Evolutionary conservation across 164 flowering plant genomes (phyloP).

Genomic region (Dillenia turbinata): DNA sequence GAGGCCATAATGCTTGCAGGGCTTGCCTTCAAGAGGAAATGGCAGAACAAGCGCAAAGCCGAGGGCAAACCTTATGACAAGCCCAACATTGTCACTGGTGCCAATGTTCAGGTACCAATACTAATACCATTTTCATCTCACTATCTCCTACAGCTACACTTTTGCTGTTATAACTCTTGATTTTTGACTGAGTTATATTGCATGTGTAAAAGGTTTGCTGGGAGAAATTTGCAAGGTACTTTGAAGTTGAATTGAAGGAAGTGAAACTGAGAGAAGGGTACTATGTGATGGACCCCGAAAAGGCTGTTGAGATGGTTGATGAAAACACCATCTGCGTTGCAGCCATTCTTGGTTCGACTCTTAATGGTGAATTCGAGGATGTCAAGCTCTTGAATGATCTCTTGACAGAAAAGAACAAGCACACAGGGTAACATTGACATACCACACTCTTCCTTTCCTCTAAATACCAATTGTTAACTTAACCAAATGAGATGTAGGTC

Average conservation of each 20-base stretch:
- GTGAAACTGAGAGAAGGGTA: slow-evolving; percentile 39
- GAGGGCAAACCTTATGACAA: slow-evolving; percentile 30
- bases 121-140: no score
- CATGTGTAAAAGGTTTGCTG: slow-evolving; percentile 31
- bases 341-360: slow-evolving; percentile 42
- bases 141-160: no score
- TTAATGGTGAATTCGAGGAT: slow-evolving; percentile 46
- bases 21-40: slow-evolving; percentile 38
- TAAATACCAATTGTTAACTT: no score
- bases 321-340: slow-evolving; percentile 51
- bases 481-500: no score
- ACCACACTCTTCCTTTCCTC: no score
- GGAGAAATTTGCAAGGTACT: slow-evolving; percentile 45
- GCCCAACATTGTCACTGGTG: slow-evolving; percentile 48
- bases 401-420: slow-evolving; percentile 28
- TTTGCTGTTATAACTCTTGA: no score
- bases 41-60: slow-evolving; percentile 41
- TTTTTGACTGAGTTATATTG: not conserved
- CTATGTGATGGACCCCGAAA: slow-evolving; percentile 42
- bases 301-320: slow-evolving; percentile 43
- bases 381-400: slow-evolving; percentile 43
- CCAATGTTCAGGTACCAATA: slow-evolving; percentile 31
- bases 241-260: slow-evolving; percentile 44
- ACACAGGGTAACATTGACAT: slow-evolving; percentile 27
- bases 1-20: slow-evolving; percentile 50